A percentile compares a stretch with the other conserved stretches of the same genome.
These are phyloP conservation scores for Neurospora sp. DNA, from an alignment of 2,329 filamentous ascomycete species.

Conservation along the genomic window DNA sequence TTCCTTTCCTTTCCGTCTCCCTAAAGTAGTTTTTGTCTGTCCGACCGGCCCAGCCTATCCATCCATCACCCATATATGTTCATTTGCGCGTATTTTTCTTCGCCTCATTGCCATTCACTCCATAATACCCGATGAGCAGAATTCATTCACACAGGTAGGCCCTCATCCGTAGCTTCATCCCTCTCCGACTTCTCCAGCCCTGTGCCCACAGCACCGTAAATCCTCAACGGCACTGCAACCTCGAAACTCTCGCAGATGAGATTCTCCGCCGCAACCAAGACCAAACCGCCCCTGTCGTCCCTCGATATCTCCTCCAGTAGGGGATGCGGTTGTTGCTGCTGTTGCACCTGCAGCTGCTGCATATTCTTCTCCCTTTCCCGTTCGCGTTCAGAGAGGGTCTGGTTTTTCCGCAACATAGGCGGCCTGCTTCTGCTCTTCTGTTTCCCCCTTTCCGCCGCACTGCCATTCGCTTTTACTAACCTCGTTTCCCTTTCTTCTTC, in stretches of 20 bases:
- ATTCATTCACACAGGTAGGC: constrained; percentile 16
- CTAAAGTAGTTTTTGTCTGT: not conserved
- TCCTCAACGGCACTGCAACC: constrained; percentile 70
- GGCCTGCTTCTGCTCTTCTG: not conserved
- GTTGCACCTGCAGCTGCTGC: not conserved
- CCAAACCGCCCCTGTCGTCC: constrained; percentile 64
- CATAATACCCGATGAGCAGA: too few species aligned
- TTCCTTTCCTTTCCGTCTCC: not conserved
- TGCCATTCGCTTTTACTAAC: not conserved
- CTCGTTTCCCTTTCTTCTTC: constrained; percentile 4
- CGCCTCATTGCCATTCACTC: not conserved
- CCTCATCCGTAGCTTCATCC: constrained; percentile 37
- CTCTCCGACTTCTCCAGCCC: constrained; percentile 46
- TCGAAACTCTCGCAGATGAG: constrained; percentile 84
- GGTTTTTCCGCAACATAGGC: not conserved
- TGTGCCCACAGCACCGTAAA: constrained; percentile 58
- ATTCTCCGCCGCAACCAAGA: constrained; percentile 69
- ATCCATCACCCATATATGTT: not conserved
- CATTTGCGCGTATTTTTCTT: not conserved
- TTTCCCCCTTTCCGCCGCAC: not conserved
- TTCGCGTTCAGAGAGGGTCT: not conserved
- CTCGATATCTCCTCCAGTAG: constrained; percentile 71
- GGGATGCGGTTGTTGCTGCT: constrained; percentile 26
- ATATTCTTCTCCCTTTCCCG: not conserved
- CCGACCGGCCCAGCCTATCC: not conserved